Percentiles rank a stretch among this genome's conserved stretches.
Evolutionary conservation across 768 basidiomycete genomes (phyloP).

Genomic region (Panaeolus papilionaceus): DNA sequence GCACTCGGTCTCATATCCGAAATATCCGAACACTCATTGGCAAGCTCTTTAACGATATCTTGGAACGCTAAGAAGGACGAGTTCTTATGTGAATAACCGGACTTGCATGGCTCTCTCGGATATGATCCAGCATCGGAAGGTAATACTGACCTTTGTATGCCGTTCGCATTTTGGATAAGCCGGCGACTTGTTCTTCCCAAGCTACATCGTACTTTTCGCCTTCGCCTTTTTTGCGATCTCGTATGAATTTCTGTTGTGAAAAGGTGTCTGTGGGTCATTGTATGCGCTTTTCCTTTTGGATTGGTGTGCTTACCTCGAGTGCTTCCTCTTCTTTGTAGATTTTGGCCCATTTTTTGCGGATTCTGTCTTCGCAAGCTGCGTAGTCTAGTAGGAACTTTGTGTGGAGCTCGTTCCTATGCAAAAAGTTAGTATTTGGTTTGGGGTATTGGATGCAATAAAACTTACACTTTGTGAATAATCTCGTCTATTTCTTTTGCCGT

Average conservation of each 20-base stretch:
- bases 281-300: too few relatives aligned
- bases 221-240: constrained; percentile 18
- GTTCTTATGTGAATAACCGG: neutral
- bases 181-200: constrained; percentile 13
- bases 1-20: neutral
- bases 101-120: neutral
- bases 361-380: constrained; percentile 29
- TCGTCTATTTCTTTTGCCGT: constrained; percentile 20
- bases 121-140: neutral
- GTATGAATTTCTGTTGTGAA: neutral
- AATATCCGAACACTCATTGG: neutral
- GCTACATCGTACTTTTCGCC: constrained; percentile 16
- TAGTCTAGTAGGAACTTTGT: constrained; percentile 25
- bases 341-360: constrained; percentile 23
- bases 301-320: constrained; percentile 4
- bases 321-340: neutral
- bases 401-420: constrained; percentile 26
- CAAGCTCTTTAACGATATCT: neutral
- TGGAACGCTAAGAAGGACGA: neutral
- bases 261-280: neutral
- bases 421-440: neutral
- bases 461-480: constrained; percentile 25
- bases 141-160: constrained; percentile 23
- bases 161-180: constrained; percentile 25
- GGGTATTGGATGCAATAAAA: neutral